Base-by-base conservation (phyloP, 805 yeast species). In the Cyberlindnera mrakii region DNA sequence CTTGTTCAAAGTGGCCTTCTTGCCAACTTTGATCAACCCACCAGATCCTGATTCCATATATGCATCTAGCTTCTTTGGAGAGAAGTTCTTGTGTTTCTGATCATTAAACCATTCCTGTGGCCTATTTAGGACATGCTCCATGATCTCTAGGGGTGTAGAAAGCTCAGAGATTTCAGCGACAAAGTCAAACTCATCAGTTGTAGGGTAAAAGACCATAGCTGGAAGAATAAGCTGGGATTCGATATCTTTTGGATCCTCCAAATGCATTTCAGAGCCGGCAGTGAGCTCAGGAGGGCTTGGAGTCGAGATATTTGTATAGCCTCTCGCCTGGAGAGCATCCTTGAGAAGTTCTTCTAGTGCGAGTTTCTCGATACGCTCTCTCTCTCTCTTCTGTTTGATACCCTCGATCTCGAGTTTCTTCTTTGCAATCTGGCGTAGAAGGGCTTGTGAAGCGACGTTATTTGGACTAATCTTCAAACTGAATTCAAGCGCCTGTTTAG, bases 161-260 rank as follows among this genome's bases (percentile, higher is more conserved):
- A 80, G 64, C 62, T 89, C 96, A 46, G 91, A 78, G 6, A 84
- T 74, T 47, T 80, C 82, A 2, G 80, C 85, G 33, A 91, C 68
- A 53, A 82, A 81, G 61, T 91, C 97, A 52, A 88, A 85, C 59
- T 87, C 93, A 60, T 84, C 83, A 4, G 77, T 78, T 2, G 89
- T 75, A 18, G 98, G 97, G 53, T 88, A 91, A 44, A 90, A 62
- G 4, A 87, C 68, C 68, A 83, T 70, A 0, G 90, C 84, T 0
- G 97, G 96, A 52, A 88, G 73, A n/a, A 84, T 72, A 37, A 91
- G 65, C 55, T 85, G 90, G 0, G 96, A 81, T 53, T 84, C 88
- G 49, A 70, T 72, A 64, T 86, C 93, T 34, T 67, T 55, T 14
- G 75, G 70, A 49, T 83, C 80, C 59, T 84, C 91, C 33, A 86